Conservation (phyloP, 106 monocot genomes). For the Allium sativum region DNA sequence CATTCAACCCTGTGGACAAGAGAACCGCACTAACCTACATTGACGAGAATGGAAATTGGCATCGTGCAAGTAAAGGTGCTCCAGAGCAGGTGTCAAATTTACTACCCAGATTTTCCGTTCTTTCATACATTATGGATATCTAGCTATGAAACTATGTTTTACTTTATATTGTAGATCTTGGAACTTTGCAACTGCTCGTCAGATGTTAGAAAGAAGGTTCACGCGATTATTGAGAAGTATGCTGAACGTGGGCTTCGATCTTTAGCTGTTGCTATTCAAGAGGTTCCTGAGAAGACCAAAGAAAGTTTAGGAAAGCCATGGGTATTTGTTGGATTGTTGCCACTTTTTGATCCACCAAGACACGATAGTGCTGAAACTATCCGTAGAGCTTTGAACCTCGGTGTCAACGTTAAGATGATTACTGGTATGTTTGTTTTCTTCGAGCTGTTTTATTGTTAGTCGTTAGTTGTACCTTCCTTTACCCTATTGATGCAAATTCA, state of each 20-base stretch:
- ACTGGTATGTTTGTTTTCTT: constrained; percentile 19
- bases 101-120: no score
- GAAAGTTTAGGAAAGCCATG: constrained; percentile 47
- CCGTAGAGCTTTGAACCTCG: constrained; percentile 39
- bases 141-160: no score
- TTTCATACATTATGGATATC: no score
- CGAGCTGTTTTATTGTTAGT: not conserved
- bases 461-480: not conserved
- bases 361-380: constrained; percentile 71
- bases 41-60: constrained; percentile 71
- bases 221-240: constrained; percentile 56
- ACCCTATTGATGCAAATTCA: not conserved
- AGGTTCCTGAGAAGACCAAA: constrained; percentile 38
- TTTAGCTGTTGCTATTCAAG: constrained; percentile 53
- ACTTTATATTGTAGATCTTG: constrained; percentile 37
- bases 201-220: constrained; percentile 58
- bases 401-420: constrained; percentile 72
- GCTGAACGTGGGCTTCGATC: constrained; percentile 78
- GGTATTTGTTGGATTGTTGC: constrained; percentile 48
- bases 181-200: constrained; percentile 52
- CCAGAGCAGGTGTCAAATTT: constrained; percentile 66
- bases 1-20: constrained; percentile 97
- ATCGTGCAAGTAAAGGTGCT: constrained; percentile 91
- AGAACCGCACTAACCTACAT: constrained; percentile 90
- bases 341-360: constrained; percentile 56